Base-by-base conservation (phyloP, 257 asterid species). In the Craterostigma plantagineum region DNA sequence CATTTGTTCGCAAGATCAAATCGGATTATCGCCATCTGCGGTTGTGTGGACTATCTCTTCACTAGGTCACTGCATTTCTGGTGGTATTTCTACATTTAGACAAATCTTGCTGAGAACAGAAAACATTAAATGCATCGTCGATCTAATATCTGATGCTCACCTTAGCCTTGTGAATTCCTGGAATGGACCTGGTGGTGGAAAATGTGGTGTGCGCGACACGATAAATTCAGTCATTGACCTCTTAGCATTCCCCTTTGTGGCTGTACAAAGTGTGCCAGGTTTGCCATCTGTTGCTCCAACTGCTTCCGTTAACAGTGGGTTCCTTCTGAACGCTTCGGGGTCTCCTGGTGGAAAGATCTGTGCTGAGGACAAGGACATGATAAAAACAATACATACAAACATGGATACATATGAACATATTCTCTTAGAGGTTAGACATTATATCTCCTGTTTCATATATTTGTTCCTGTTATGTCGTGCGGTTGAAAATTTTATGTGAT, bases 261-360 rank as follows among this genome's bases (percentile, higher is more conserved):
- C 91, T 34, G 56, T 73, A 49, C 95, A 83, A 63, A 79, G 68
- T 73, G 80, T 70, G 35, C 76, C 83, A 12, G 92, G 95, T 66
- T 66, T 61, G 58, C 81, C 81, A 13, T 73, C 93, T 42, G 76
- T 95, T 23, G 4, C 30, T 23, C 30, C 30, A 46, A 83, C 81
- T 48, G 99, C 95, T 67, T 90, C 99, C 50, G 99, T 90, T 18
- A 83, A 60, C 64, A 75, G 99, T 51, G 99, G 99, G 33, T 77
- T 71, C 54, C 78, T 90, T 60, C 81, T 90, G 66, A 90, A 90
- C 57, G 30, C 30, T 23, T 61, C 83, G 75, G 99, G 91, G 34
- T 83, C 99, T 54, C 96, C 99, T 41, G 96, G 95, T 50, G 93
- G 91, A 38, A 75, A 71, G 59, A 67, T 90, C 54, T 80, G 91